Conservation (phyloP, 2,329 filamentous ascomycete genomes). For the Exutisphaerella laricina region DNA sequence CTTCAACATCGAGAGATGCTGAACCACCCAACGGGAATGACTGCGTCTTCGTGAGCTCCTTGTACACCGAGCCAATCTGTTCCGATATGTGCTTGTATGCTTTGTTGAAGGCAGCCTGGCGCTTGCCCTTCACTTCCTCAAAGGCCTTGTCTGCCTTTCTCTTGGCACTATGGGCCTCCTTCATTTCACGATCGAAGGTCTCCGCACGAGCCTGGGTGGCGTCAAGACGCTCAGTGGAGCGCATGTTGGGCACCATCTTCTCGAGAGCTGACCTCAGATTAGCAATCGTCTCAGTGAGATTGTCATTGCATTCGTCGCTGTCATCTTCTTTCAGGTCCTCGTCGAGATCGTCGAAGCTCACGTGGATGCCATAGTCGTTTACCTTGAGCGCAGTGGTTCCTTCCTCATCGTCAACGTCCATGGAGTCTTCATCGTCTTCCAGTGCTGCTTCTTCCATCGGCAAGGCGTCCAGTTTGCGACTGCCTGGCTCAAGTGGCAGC, state of each 20-base stretch:
- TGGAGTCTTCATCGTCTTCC: slow-evolving; percentile 70
- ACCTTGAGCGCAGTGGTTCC: slow-evolving; percentile 50
- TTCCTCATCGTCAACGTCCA: slow-evolving; percentile 79
- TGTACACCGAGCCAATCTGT: slow-evolving; percentile 90
- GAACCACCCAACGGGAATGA: slow-evolving; percentile 90
- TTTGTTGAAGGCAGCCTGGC: slow-evolving; percentile 88
- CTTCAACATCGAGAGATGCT: slow-evolving; percentile 87
- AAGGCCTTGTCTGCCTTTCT: slow-evolving; percentile 77
- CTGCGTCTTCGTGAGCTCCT: slow-evolving; percentile 82
- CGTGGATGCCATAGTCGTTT: slow-evolving; percentile 85
- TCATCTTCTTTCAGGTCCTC: slow-evolving; percentile 75
- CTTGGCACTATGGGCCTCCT: slow-evolving; percentile 70
- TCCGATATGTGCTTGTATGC: slow-evolving; percentile 93
- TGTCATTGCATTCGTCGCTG: slow-evolving; percentile 65
- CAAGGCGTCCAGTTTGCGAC: slow-evolving; percentile 66
- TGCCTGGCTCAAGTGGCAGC: slow-evolving; percentile 70
- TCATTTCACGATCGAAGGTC: slow-evolving; percentile 81
- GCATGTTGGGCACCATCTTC: slow-evolving; percentile 95
- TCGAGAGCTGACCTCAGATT: slow-evolving; percentile 73
- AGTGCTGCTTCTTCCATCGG: slow-evolving; percentile 75
- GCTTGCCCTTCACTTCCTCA: slow-evolving; percentile 70
- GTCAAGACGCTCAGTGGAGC: slow-evolving; percentile 85
- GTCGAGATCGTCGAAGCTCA: slow-evolving; percentile 76
- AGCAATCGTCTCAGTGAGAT: slow-evolving; percentile 70
- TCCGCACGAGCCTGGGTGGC: slow-evolving; percentile 77